These are phyloP conservation scores for Pythium aphanidermatum DNA, from an alignment of 352 stramenopile species.

Conservation along the genomic window DNA sequence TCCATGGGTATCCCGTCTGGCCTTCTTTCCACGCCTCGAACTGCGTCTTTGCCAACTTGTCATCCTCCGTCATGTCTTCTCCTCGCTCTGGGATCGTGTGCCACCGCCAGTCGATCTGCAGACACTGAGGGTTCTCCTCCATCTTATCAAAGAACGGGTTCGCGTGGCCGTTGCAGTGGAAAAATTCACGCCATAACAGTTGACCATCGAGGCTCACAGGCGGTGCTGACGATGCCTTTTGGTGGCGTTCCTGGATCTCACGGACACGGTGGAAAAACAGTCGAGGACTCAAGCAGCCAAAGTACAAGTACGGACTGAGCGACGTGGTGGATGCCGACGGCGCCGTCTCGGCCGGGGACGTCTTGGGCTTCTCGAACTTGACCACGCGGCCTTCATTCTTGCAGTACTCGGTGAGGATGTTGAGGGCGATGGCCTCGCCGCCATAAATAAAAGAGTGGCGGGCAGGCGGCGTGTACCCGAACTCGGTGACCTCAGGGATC, in stretches of 20 bases:
- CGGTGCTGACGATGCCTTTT: slow-evolving; percentile 67
- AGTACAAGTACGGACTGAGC: slow-evolving; percentile 92
- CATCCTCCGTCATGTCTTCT: slow-evolving; percentile 63
- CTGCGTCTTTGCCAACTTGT: slow-evolving; percentile 74
- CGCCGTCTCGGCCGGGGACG: slow-evolving; percentile 81
- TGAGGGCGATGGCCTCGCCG: slow-evolving; percentile 58
- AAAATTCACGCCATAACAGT: slow-evolving; percentile 96
- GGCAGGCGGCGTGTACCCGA: slow-evolving; percentile 43
- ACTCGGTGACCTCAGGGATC: slow-evolving; percentile 58
- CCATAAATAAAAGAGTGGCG: slow-evolving; percentile 73
- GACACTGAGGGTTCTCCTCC: slow-evolving; percentile 90
- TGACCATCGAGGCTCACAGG: slow-evolving; percentile 92
- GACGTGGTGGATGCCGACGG: slow-evolving; percentile 93
- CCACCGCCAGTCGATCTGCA: slow-evolving; percentile 83
- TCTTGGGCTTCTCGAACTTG: slow-evolving; percentile 98
- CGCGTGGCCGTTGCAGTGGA: slow-evolving; percentile 75
- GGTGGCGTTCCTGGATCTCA: slow-evolving; percentile 64
- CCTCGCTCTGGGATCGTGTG: slow-evolving; percentile 76
- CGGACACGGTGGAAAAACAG: slow-evolving; percentile 89
- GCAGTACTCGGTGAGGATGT: slow-evolving; percentile 63
- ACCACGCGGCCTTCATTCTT: slow-evolving; percentile 81
- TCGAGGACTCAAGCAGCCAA: slow-evolving; percentile 90
- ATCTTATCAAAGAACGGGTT: slow-evolving; percentile 93
- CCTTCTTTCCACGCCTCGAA: slow-evolving; percentile 93
- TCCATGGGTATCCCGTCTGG: slow-evolving; percentile 96